Conservation (phyloP, 768 basidiomycete species). For the Termitomyces heimii region DNA sequence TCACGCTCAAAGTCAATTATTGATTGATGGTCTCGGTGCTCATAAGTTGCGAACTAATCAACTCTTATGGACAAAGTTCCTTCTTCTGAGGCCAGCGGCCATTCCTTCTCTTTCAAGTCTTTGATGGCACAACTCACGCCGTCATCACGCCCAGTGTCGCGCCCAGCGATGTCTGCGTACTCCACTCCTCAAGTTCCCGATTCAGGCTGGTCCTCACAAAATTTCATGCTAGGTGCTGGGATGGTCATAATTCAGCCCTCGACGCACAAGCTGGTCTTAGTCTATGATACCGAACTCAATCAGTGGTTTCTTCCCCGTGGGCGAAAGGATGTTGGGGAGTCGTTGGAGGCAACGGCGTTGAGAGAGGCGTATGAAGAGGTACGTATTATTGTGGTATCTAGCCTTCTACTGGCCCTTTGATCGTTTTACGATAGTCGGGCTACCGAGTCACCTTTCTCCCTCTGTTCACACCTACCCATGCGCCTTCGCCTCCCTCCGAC, state of each 20-base stretch:
- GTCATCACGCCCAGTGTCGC: neutral
- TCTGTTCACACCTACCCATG: slow-evolving; percentile 9
- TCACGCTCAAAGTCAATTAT: neutral
- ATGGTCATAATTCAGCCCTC: slow-evolving; percentile 61
- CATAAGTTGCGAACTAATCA: neutral
- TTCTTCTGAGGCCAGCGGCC: neutral
- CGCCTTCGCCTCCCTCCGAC: slow-evolving; percentile 12
- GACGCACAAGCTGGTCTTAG: slow-evolving; percentile 45
- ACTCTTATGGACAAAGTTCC: neutral
- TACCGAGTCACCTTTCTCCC: slow-evolving; percentile 13
- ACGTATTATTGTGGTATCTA: neutral
- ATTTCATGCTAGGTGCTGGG: slow-evolving; percentile 56
- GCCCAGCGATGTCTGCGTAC: neutral
- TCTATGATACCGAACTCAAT: slow-evolving; percentile 31
- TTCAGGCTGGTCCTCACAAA: slow-evolving; percentile 39
- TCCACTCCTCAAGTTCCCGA: slow-evolving; percentile 38
- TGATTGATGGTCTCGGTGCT: neutral
- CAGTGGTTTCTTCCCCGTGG: slow-evolving; percentile 62
- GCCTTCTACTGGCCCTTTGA: neutral
- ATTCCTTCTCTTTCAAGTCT: neutral
- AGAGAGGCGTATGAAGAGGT: slow-evolving; percentile 70
- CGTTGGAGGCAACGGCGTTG: slow-evolving; percentile 50
- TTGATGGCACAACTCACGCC: neutral
- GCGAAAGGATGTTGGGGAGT: slow-evolving; percentile 62
- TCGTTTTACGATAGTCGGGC: slow-evolving; percentile 6